Conservation (phyloP, 2,329 filamentous ascomycete species). For the Alternaria sp. region DNA sequence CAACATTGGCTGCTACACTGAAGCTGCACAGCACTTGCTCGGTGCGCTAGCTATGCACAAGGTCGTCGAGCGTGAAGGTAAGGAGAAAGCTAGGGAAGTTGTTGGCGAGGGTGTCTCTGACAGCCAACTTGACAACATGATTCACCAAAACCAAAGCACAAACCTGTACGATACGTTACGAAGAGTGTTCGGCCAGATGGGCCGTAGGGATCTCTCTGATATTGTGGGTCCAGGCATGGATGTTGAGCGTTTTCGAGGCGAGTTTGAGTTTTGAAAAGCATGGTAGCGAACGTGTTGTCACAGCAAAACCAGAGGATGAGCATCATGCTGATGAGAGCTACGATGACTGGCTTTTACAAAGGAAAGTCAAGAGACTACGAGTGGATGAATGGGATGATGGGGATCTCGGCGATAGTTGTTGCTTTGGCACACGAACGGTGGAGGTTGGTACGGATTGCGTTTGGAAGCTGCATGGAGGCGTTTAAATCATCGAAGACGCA, state of each 20-base stretch:
- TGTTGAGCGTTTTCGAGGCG: conserved; percentile 83
- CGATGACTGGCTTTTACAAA: conserved; percentile 30
- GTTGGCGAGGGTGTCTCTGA: conserved; percentile 69
- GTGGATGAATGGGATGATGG: conserved; percentile 20
- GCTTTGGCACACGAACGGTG: conserved; percentile 41
- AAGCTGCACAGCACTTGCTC: conserved; percentile 91
- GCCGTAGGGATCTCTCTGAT: conserved; percentile 84
- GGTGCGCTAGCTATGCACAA: conserved; percentile 96
- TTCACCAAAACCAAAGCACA: conserved; percentile 94
- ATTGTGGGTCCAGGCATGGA: conserved; percentile 89
- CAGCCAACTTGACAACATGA: conserved; percentile 82
- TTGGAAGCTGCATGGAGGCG: conserved; percentile 42
- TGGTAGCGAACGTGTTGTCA: neutral
- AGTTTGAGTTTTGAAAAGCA: conserved; percentile 80
- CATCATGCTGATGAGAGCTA: neutral
- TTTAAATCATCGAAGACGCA: conserved; percentile 19
- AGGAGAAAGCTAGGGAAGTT: conserved; percentile 83
- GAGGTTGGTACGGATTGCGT: conserved; percentile 31
- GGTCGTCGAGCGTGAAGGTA: conserved; percentile 84
- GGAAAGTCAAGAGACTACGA: conserved; percentile 20
- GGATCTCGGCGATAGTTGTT: conserved; percentile 41
- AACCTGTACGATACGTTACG: conserved; percentile 95
- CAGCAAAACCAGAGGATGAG: neutral
- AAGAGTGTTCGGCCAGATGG: conserved; percentile 97
- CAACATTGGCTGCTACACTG: conserved; percentile 93